Evolutionary conservation across 2,329 filamentous ascomycete species (phyloP).

Genomic region (Helminthosporium solani): DNA sequence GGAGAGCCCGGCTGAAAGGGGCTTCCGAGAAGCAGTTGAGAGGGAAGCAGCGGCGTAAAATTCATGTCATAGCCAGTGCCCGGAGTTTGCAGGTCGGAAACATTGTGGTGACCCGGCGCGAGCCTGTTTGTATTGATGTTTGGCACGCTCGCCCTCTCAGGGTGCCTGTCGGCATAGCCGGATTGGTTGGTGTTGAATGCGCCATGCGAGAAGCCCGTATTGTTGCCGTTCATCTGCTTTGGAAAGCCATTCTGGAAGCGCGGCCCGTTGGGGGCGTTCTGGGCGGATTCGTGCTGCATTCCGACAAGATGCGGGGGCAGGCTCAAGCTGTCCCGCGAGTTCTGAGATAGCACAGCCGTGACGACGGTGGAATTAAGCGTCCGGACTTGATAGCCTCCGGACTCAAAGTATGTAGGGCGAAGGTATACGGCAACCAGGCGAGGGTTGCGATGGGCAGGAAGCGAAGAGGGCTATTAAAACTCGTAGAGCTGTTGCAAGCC

Average conservation of each 20-base stretch:
- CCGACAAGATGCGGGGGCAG: conserved; percentile 78
- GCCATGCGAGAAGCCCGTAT: conserved; percentile 89
- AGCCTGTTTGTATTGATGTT: conserved; percentile 84
- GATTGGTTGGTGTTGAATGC: conserved; percentile 82
- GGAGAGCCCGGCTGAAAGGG: conserved; percentile 96
- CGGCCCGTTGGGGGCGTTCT: conserved; percentile 59
- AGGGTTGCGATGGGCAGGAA: conserved; percentile 25
- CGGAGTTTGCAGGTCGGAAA: conserved; percentile 77
- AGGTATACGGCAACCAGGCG: conserved; percentile 33
- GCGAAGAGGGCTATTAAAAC: conserved; percentile 33
- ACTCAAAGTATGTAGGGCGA: conserved; percentile 42
- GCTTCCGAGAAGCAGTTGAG: conserved; percentile 89
- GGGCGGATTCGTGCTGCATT: conserved; percentile 81
- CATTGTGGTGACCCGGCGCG: conserved; percentile 56
- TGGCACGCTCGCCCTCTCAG: conserved; percentile 81
- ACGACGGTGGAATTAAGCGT: conserved; percentile 64
- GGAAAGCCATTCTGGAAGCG: conserved; percentile 65
- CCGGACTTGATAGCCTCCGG: conserved; percentile 49
- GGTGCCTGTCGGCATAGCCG: conserved; percentile 83
- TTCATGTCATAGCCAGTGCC: conserved; percentile 96
- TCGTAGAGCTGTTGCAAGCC: conserved; percentile 25
- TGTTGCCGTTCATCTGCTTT: conserved; percentile 70
- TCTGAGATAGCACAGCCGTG: conserved; percentile 79
- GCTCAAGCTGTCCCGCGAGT: conserved; percentile 80
- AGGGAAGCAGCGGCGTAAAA: conserved; percentile 93